Conservation (phyloP, 2,329 filamentous ascomycete genomes). For the Alternaria longipes region DNA sequence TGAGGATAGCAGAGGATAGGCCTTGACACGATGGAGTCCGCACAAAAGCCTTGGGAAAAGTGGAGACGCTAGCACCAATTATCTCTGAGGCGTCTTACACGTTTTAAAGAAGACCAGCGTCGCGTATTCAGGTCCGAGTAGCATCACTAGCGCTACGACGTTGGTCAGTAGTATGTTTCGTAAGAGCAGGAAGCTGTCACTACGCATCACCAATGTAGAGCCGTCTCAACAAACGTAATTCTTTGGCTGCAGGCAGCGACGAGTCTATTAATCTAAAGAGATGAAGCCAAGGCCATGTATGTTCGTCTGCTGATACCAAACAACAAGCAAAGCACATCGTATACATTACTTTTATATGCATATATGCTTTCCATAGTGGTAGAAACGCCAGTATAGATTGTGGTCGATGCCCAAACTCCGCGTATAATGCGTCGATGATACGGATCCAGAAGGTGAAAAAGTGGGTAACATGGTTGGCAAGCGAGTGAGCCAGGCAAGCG, state of each 20-base stretch:
- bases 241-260: background rate
- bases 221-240: background rate
- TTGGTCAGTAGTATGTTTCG: background rate
- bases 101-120: background rate
- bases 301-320: background rate
- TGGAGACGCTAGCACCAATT: background rate
- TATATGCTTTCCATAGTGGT: background rate
- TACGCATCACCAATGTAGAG: background rate
- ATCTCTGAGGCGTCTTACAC: background rate
- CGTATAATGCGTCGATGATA: conserved; percentile 2
- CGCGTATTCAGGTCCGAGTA: background rate
- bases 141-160: background rate
- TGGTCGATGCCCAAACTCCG: conserved; percentile 4
- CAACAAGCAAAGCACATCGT: background rate
- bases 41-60: background rate
- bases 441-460: background rate
- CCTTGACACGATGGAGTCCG: background rate
- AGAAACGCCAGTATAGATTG: background rate
- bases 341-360: conserved; percentile 6
- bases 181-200: background rate
- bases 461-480: no score
- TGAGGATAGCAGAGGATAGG: background rate
- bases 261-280: background rate
- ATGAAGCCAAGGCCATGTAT: background rate
- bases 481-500: no score